These are phyloP conservation scores for Trichothecium sympodiale DNA, from an alignment of 2,329 filamentous ascomycete genomes.

Conservation along the genomic window DNA sequence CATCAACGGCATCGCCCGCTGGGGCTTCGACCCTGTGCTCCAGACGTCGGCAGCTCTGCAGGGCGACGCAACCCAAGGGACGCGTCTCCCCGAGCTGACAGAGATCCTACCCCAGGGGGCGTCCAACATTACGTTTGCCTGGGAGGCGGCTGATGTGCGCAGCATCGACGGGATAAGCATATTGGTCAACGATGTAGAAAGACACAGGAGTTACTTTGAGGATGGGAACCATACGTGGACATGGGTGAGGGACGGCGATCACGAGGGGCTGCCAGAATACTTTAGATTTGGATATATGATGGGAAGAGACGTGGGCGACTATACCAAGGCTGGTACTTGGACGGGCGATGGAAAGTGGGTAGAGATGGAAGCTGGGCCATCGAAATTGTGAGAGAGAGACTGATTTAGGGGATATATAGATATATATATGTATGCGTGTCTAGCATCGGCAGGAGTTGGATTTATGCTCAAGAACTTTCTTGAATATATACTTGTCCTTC, in stretches of 20 bases:
- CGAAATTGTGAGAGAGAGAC: slow-evolving; percentile 19
- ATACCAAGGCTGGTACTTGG: slow-evolving; percentile 68
- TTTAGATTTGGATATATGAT: slow-evolving; percentile 68
- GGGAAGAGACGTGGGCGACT: slow-evolving; percentile 55
- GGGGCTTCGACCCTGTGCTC: slow-evolving; percentile 85
- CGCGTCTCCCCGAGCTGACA: slow-evolving; percentile 43
- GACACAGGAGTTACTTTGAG: slow-evolving; percentile 61
- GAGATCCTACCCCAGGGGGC: slow-evolving; percentile 9
- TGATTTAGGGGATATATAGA: not conserved
- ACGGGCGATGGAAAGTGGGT: slow-evolving; percentile 51
- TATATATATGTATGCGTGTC: not conserved
- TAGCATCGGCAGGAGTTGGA: not conserved
- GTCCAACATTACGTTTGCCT: slow-evolving; percentile 56
- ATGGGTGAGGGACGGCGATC: slow-evolving; percentile 41
- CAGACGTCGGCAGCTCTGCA: slow-evolving; percentile 68
- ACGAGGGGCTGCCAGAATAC: slow-evolving; percentile 48
- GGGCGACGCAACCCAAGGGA: slow-evolving; percentile 53
- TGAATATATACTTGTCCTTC: too few species aligned
- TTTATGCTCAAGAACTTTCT: too few species aligned
- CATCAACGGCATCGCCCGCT: slow-evolving; percentile 85
- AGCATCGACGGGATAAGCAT: slow-evolving; percentile 67
- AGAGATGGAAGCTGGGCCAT: slow-evolving; percentile 52
- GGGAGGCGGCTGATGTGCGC: slow-evolving; percentile 31
- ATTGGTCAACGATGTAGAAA: slow-evolving; percentile 76
- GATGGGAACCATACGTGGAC: slow-evolving; percentile 38